Percentiles rank a stretch among this genome's conserved stretches.
These are phyloP conservation scores for Ganoderma lucidum DNA, from an alignment of 1,284 basidiomycete species.

Conservation along the genomic window DNA sequence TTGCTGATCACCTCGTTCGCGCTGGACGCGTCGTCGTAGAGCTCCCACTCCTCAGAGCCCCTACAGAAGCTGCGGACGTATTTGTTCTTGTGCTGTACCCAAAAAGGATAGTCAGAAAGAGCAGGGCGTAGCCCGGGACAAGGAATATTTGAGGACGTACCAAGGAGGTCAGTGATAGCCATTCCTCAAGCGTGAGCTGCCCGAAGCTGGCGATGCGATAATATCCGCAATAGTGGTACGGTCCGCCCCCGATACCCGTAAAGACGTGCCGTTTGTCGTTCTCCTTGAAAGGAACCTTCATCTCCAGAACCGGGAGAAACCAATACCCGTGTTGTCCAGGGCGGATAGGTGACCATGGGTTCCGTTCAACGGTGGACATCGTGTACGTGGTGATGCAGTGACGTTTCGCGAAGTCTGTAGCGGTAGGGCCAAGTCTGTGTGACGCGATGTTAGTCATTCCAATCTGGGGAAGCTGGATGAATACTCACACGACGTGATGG, in stretches of 20 bases:
- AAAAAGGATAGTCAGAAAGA: neutral
- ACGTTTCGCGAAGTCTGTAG: neutral
- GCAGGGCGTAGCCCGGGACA: no score
- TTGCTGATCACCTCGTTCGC: conserved; percentile 41
- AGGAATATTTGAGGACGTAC: neutral
- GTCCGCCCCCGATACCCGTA: neutral
- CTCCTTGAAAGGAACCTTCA: neutral
- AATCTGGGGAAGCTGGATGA: neutral
- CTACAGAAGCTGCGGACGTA: conserved; percentile 5
- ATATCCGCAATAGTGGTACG: conserved; percentile 7
- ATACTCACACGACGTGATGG: conserved; percentile 8
- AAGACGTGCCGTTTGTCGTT: conserved; percentile 6
- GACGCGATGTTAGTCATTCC: neutral
- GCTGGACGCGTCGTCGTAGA: conserved; percentile 39
- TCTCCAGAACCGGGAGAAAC: neutral
- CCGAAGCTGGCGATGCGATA: conserved; percentile 9
- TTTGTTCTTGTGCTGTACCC: neutral
- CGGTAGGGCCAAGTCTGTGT: neutral
- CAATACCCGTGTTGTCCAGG: conserved; percentile 9
- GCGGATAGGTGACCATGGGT: conserved; percentile 1
- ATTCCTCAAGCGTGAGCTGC: neutral
- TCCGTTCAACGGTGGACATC: neutral
- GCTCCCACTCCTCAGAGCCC: conserved; percentile 35
- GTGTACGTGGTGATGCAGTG: neutral
- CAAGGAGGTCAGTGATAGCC: neutral